These are phyloP conservation scores for Pichia deserticola DNA, from an alignment of 805 yeast species.

Conservation along the genomic window DNA sequence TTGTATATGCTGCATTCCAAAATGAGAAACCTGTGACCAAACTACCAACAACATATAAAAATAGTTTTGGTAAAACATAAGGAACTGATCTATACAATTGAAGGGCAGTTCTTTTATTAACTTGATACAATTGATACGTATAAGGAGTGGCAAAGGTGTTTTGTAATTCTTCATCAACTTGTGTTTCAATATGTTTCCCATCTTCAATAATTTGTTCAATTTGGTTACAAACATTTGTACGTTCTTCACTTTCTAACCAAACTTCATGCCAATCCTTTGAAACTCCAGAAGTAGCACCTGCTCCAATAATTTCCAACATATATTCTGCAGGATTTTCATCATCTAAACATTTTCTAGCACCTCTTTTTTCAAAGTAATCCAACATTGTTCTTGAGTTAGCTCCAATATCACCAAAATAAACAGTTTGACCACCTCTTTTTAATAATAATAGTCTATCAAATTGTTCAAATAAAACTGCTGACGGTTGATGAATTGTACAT, in stretches of 20 bases:
- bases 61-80: slow-evolving; percentile 41
- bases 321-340: slow-evolving; percentile 72
- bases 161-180: slow-evolving; percentile 12
- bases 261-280: slow-evolving; percentile 54
- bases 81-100: slow-evolving; percentile 43
- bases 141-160: slow-evolving; percentile 41
- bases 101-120: slow-evolving; percentile 30
- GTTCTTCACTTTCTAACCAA: slow-evolving; percentile 40
- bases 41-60: slow-evolving; percentile 33
- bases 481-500: slow-evolving; percentile 51
- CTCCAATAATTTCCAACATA: slow-evolving; percentile 68
- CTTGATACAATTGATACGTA: slow-evolving; percentile 29
- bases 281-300: slow-evolving; percentile 65
- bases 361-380: slow-evolving; percentile 40
- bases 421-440: slow-evolving; percentile 46
- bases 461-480: slow-evolving; percentile 37
- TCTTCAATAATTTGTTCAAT: slow-evolving; percentile 23
- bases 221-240: slow-evolving; percentile 20
- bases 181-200: slow-evolving; percentile 9
- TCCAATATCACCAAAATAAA: slow-evolving; percentile 49
- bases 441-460: slow-evolving; percentile 35
- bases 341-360: slow-evolving; percentile 58
- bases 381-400: slow-evolving; percentile 34
- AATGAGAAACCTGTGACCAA: slow-evolving; percentile 52
- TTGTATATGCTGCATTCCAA: slow-evolving; percentile 46